Percentiles rank a stretch among this genome's conserved stretches.
Evolutionary conservation across 768 basidiomycete species (phyloP).

Genomic region (Tephrocybe sp.): DNA sequence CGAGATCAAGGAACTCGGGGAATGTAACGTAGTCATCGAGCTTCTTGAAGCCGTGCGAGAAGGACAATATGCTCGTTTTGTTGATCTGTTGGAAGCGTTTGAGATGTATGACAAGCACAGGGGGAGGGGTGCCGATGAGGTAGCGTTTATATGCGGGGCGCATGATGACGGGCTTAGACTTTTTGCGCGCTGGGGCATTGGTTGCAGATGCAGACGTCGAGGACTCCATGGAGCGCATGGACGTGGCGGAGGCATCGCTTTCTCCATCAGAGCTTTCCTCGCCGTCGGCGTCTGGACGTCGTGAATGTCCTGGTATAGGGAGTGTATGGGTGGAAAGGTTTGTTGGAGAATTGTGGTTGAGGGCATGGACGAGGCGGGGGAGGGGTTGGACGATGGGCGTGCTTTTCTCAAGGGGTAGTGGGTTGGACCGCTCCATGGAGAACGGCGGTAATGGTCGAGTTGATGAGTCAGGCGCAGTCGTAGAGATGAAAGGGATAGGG

Average conservation of each 20-base stretch:
- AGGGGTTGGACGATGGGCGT: slow-evolving; percentile 11
- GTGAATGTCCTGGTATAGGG: slow-evolving; percentile 1
- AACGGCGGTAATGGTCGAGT: slow-evolving; percentile 13
- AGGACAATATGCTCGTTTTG: slow-evolving; percentile 60
- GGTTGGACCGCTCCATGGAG: slow-evolving; percentile 1
- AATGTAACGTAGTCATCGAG: slow-evolving; percentile 91
- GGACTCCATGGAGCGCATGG: slow-evolving; percentile 17
- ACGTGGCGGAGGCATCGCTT: slow-evolving; percentile 41
- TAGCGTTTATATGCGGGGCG: slow-evolving; percentile 93
- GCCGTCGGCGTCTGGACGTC: slow-evolving; percentile 19
- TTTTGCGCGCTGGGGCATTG: slow-evolving; percentile 13
- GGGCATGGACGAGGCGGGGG: slow-evolving; percentile 17
- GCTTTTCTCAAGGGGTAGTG: slow-evolving; percentile 6
- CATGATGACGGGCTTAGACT: slow-evolving; percentile 64
- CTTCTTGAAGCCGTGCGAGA: slow-evolving; percentile 80
- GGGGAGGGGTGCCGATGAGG: slow-evolving; percentile 82
- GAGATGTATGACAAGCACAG: slow-evolving; percentile 87
- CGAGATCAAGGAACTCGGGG: slow-evolving; percentile 82
- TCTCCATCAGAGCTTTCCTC: slow-evolving; percentile 44
- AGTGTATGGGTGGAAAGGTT: not conserved
- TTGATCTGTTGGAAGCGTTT: slow-evolving; percentile 91
- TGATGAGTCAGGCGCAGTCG: slow-evolving; percentile 44
- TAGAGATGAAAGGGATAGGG: slow-evolving; percentile 56
- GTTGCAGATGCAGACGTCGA: slow-evolving; percentile 11
- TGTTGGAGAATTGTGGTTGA: slow-evolving; percentile 14